Conservation (phyloP, 2,329 filamentous ascomycete genomes). For the Colletotrichum agaves region DNA sequence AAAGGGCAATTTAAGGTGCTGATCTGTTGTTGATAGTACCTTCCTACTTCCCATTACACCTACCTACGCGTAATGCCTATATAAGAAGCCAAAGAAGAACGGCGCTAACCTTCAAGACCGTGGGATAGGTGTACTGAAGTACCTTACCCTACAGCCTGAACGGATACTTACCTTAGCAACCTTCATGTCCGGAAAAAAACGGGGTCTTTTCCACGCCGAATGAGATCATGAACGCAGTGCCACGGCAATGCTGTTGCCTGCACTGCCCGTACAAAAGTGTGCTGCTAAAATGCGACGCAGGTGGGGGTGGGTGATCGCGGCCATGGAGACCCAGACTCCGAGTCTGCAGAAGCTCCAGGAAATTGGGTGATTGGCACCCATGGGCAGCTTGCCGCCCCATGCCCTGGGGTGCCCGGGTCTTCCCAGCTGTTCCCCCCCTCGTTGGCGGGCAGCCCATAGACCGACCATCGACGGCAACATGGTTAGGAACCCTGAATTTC, state of each 20-base stretch:
- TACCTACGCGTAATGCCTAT: too few species aligned
- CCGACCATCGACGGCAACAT: neutral
- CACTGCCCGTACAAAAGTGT: neutral
- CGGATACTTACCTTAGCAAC: too few species aligned
- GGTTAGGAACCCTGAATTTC: slow-evolving; percentile 23
- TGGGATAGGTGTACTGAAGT: too few species aligned
- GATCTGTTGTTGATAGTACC: neutral
- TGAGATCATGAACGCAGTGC: neutral
- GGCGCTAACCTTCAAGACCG: too few species aligned
- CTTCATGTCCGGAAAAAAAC: too few species aligned
- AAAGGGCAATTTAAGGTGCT: neutral
- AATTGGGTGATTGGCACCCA: neutral
- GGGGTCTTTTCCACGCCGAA: too few species aligned
- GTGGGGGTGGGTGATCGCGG: slow-evolving; percentile 3
- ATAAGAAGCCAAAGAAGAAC: too few species aligned
- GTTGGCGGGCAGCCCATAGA: neutral
- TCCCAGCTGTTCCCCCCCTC: slow-evolving; percentile 7
- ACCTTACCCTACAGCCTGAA: too few species aligned
- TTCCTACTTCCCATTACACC: too few species aligned
- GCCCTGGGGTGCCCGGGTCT: slow-evolving; percentile 2
- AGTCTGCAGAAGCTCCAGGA: neutral
- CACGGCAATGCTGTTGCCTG: slow-evolving; percentile 7
- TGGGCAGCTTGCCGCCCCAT: slow-evolving; percentile 2
- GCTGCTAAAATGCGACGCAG: slow-evolving; percentile 8
- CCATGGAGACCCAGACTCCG: neutral